These are phyloP conservation scores for Aureobasidium sp. DNA, from an alignment of 2,329 filamentous ascomycete genomes.

Conservation along the genomic window DNA sequence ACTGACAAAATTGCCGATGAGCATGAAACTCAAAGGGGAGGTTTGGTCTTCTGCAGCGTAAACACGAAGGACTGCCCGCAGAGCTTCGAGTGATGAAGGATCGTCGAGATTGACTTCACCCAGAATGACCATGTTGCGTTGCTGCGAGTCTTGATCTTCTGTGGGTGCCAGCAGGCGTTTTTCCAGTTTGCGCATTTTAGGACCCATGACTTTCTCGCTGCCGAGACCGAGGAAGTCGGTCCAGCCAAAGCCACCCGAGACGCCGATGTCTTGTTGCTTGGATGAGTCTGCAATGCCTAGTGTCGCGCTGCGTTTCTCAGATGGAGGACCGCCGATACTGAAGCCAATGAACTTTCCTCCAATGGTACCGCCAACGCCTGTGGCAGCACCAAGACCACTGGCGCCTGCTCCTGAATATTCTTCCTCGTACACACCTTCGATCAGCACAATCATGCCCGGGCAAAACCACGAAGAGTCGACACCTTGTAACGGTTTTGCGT, in stretches of 20 bases:
- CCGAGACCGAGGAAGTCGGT: conserved; percentile 91
- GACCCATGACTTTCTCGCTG: conserved; percentile 75
- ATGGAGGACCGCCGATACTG: conserved; percentile 84
- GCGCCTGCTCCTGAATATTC: conserved; percentile 67
- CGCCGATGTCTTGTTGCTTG: conserved; percentile 24
- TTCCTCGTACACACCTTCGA: conserved; percentile 95
- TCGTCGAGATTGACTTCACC: conserved; percentile 83
- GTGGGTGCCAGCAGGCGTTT: conserved; percentile 50
- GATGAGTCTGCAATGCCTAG: conserved; percentile 57
- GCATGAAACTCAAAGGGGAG: conserved; percentile 59
- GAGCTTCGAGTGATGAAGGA: conserved; percentile 70
- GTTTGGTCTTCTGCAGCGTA: conserved; percentile 63
- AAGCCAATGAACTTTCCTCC: conserved; percentile 89
- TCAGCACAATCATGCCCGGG: conserved; percentile 90
- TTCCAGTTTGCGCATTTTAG: conserved; percentile 76
- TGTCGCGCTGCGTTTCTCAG: conserved; percentile 73
- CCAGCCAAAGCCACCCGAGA: conserved; percentile 77
- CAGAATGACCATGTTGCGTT: conserved; percentile 61
- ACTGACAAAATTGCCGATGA: conserved; percentile 76
- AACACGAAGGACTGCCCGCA: conserved; percentile 67
- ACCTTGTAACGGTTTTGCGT: conserved; percentile 70
- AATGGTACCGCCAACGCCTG: conserved; percentile 80
- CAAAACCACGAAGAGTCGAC: conserved; percentile 79
- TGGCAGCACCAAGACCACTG: conserved; percentile 54
- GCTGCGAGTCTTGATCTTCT: conserved; percentile 21